Evolutionary conservation across 495 filamentous ascomycete species (phyloP).

Genomic region (Talaromyces proteolyticus): DNA sequence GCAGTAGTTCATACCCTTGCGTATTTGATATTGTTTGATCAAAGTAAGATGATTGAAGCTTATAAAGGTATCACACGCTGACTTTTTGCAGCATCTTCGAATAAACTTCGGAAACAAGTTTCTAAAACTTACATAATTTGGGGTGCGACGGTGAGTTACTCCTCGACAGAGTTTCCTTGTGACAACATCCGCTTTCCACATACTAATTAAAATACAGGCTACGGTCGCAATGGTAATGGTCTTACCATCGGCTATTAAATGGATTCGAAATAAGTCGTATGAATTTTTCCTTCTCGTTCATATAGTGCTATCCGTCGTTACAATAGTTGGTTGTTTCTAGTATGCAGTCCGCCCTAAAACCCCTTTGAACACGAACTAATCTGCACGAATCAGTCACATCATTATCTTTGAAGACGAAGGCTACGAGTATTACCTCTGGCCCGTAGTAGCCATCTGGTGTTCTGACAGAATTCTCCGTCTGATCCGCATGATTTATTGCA

Average conservation of each 20-base stretch:
- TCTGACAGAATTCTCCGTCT: slow-evolving; percentile 44
- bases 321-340: slow-evolving; percentile 48
- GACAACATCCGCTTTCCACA: neutral
- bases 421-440: slow-evolving; percentile 50
- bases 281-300: slow-evolving; percentile 51
- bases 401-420: slow-evolving; percentile 37
- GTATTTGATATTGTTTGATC: slow-evolving; percentile 25
- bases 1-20: slow-evolving; percentile 37
- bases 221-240: slow-evolving; percentile 42
- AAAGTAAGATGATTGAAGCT: slow-evolving; percentile 15
- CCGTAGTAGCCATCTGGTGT: slow-evolving; percentile 42
- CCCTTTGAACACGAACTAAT: neutral
- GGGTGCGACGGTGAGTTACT: slow-evolving; percentile 27
- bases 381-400: slow-evolving; percentile 32
- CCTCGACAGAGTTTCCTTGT: neutral
- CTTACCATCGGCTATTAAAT: slow-evolving; percentile 37
- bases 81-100: slow-evolving; percentile 10
- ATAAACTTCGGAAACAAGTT: slow-evolving; percentile 23
- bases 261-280: slow-evolving; percentile 41
- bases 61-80: slow-evolving; percentile 1
- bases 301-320: slow-evolving; percentile 42
- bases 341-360: slow-evolving; percentile 18
- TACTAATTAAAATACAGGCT: slow-evolving; percentile 22
- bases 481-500: slow-evolving; percentile 42
- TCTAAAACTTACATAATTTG: slow-evolving; percentile 28